Evolutionary conservation across 2,329 filamentous ascomycete genomes (phyloP), one percentile per base, ranked within the genome.

Genomic region (Gaeumannomyces tritici): DNA sequence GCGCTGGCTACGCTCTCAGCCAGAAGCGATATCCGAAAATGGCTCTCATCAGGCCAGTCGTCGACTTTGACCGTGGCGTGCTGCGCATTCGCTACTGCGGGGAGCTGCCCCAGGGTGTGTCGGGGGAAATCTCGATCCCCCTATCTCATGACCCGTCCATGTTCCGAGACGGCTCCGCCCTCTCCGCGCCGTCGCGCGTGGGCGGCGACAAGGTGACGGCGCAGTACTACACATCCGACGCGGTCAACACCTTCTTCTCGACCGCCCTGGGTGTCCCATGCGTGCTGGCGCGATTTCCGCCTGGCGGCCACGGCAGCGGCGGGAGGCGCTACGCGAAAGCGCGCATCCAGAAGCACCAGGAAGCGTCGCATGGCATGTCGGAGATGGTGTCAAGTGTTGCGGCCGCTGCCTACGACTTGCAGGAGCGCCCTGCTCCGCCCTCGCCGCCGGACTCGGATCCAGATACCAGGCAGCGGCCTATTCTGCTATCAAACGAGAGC

Each of bases 11-110:
- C 68, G 91, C 89, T 7, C 78, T 99, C 62, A 96, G 85, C 71
- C 93, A 98, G 74, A 99, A 98, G 75, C 82, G 87, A 66, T 88
- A 95, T 70, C 90, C 93, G 2, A 85, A 81, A 42, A 98, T 99
- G 93, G 89, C 91, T 15, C 82, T 97, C 5, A 80, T 99, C 61
- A 83, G 83, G 60, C 93, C 95, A 8, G 73, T 71, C 5, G 78
- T 98, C 55, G 89, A 98, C 68, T 84, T 96, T 63, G 76, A 82
- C 0, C 74, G 73, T 1, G 89, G 89, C 0, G 69, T 88, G 2
- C 75, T 99, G 24, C 79, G 81, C 21, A 79, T 98, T 11, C 74
- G 74, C 7, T 83, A 82, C 64, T 69, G 73, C 15, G 83, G 77
- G 1, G 62, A 67, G 7, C 63, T 64, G 13, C 35, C 64, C 3